phyloP scores from a whole-genome alignment of 2,329 filamentous ascomycete species.

The Xylaria sp. region DNA sequence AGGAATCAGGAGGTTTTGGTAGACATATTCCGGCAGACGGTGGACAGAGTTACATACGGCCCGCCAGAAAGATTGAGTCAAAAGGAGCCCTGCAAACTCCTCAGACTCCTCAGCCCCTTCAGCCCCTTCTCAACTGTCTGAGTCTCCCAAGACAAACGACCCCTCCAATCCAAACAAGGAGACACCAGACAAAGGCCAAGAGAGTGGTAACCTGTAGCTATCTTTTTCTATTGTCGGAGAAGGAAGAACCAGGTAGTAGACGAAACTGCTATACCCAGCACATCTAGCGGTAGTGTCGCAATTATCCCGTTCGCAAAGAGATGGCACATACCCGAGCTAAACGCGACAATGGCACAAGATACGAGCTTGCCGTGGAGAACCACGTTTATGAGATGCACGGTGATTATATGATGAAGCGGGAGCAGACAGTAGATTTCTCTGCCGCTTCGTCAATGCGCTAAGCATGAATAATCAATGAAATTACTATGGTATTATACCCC shows the following conservation, averaged over 20 bases:
- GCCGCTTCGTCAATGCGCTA: not conserved
- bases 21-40: slow-evolving; percentile 32
- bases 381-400: slow-evolving; percentile 21
- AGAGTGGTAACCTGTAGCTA: not conserved
- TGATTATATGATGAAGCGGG: not conserved
- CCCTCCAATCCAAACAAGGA: not conserved
- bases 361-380: slow-evolving; percentile 19
- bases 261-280: not conserved
- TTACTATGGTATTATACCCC: not conserved
- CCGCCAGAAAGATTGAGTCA: not conserved
- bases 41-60: slow-evolving; percentile 30
- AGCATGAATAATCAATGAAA: slow-evolving; percentile 8
- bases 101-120: not conserved
- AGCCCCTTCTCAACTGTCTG: not conserved
- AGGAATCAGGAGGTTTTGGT: slow-evolving; percentile 30
- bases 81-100: not conserved
- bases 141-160: not conserved
- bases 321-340: slow-evolving; percentile 22
- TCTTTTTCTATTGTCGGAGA: slow-evolving; percentile 4
- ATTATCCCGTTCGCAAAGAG: not conserved
- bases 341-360: slow-evolving; percentile 8
- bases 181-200: not conserved
- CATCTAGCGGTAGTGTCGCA: not conserved
- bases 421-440: not conserved
- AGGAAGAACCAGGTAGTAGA: slow-evolving; percentile 5